Conservation (phyloP, 2,329 filamentous ascomycete genomes). For the Sporothrix sp. region DNA sequence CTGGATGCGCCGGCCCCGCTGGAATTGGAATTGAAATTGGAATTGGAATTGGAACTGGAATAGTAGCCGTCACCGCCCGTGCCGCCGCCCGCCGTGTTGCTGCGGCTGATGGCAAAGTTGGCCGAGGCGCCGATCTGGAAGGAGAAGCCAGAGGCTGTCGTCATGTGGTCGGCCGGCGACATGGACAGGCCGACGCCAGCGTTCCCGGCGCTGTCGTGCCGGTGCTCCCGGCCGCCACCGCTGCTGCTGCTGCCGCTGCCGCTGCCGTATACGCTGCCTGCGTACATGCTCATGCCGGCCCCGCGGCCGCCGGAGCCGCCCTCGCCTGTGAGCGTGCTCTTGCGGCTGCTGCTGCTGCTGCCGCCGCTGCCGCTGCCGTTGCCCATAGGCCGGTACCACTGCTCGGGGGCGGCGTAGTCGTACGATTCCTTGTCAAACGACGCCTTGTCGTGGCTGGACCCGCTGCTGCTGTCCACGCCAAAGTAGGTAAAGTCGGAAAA, state of each 20-base stretch:
- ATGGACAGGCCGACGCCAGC: conserved; percentile 17
- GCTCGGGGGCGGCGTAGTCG: conserved; percentile 64
- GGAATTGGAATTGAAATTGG: too few species aligned
- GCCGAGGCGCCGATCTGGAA: conserved; percentile 20
- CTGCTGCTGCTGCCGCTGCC: conserved; percentile 19
- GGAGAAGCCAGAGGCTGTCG: neutral
- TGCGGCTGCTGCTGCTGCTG: conserved; percentile 25
- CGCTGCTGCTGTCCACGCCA: conserved; percentile 31
- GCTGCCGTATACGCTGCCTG: conserved; percentile 24
- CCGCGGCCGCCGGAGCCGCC: conserved; percentile 10
- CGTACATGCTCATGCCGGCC: conserved; percentile 26
- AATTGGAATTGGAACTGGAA: too few species aligned
- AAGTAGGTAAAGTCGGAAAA: conserved; percentile 52
- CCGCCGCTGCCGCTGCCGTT: conserved; percentile 22
- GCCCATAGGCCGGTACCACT: conserved; percentile 38
- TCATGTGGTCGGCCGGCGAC: conserved; percentile 24
- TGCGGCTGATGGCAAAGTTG: conserved; percentile 30
- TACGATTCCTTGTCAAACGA: conserved; percentile 59
- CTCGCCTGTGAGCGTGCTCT: conserved; percentile 6
- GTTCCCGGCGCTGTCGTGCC: neutral
- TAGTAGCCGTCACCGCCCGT: conserved; percentile 14
- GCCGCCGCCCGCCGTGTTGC: conserved; percentile 10
- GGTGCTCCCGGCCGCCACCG: neutral
- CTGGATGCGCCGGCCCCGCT: conserved; percentile 16
- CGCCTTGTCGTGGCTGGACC: conserved; percentile 28